Conservation (phyloP, 2,329 filamentous ascomycete species). For the Pyricularia pennisetigena region DNA sequence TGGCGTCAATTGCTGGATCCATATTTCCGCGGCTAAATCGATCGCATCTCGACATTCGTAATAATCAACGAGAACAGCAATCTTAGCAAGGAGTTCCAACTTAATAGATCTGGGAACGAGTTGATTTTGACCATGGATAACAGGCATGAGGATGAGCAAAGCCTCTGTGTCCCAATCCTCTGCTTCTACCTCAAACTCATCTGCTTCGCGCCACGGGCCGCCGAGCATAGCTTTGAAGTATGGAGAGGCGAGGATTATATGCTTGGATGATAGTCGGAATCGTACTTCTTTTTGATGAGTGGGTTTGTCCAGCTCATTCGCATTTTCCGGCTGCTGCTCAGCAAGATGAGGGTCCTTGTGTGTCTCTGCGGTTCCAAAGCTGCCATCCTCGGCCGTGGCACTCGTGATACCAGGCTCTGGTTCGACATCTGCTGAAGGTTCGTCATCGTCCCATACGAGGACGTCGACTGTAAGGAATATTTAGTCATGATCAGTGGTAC, state of each 20-base stretch:
- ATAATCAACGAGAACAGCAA: slow-evolving; percentile 20
- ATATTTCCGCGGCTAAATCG: slow-evolving; percentile 9
- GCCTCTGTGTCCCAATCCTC: slow-evolving; percentile 17
- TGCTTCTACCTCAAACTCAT: not conserved
- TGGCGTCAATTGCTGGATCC: slow-evolving; percentile 7
- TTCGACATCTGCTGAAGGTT: not conserved
- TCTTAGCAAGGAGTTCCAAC: slow-evolving; percentile 15
- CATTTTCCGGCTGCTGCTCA: not conserved
- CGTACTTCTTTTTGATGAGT: slow-evolving; percentile 1
- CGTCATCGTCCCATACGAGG: too few relatives aligned
- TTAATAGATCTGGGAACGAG: slow-evolving; percentile 12
- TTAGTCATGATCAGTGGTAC: too few relatives aligned
- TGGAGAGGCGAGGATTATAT: not conserved
- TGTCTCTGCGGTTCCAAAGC: too few relatives aligned
- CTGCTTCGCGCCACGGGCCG: not conserved
- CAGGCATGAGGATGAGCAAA: slow-evolving; percentile 16
- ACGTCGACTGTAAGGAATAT: too few relatives aligned
- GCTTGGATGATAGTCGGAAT: not conserved
- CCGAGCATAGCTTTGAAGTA: not conserved
- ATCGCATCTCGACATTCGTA: slow-evolving; percentile 17
- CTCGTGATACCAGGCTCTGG: not conserved
- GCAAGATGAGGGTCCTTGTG: too few relatives aligned
- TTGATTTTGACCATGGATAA: slow-evolving; percentile 17
- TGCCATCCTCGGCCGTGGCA: too few relatives aligned
- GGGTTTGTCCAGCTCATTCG: not conserved